Evolutionary conservation across 2,329 filamentous ascomycete species (phyloP), one percentile per base, ranked within the genome.

Genomic region (Gremmenia infestans): DNA sequence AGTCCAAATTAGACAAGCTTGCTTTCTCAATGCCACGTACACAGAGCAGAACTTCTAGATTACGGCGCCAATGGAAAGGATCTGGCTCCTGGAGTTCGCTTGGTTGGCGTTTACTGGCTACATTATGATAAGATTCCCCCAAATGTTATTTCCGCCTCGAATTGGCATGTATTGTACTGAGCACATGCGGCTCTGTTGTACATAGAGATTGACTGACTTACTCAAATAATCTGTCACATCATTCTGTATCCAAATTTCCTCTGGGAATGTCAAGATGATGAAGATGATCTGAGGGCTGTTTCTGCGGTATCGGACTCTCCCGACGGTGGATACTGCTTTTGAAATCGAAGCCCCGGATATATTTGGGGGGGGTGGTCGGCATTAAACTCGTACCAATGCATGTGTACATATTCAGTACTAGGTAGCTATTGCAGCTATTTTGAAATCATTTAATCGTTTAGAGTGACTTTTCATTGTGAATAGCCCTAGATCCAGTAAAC

Each of bases 21-120:
- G 12, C 28, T 32, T 32, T 9, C 28, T 17, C 37, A 40, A 6
- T 15, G n/a, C 17, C 2, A 40, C 37, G 15, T 6, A 40, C 17
- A 17, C 9, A 17, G 14, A 40, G 7, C 37, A 40, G n/a, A 40
- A 40, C 5, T 7, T 40, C 8, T 17, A 40, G 6, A 40, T 40
- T 15, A 17, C 14, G 3, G 37, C 17, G 11, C 25, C 32, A 50
- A n/a, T 14, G n/a, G 50, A 19, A 51, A n/a, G 53, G 22, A 52
- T 56, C 17, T 48, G 55, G 55, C 35, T 48, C 39, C 43, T 50
- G 60, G 60, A 58, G 60, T 58, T 61, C 43, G 59, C 47, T 48
- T 22, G 50, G 23, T 53, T 15, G 37, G 15, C 6, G 37, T 40
- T 40, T 15, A 17, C 42, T 17, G 48, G 37, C 52, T 43, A 52